Evolutionary conservation across 1,284 basidiomycete genomes (phyloP).

Genomic region (Apiotrichum siamense): DNA sequence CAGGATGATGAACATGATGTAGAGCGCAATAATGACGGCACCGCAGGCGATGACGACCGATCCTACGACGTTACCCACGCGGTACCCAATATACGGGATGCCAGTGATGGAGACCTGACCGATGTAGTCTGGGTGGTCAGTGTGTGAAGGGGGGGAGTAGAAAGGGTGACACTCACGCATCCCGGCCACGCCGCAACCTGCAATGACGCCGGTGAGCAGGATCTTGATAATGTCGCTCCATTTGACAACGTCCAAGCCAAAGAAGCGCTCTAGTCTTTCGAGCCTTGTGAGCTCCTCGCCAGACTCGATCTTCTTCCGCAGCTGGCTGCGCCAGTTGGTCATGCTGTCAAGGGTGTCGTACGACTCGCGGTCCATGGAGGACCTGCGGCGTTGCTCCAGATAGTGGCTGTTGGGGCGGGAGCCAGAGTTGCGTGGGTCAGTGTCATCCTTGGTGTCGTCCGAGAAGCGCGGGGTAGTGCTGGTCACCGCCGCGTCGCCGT

Average conservation of each 20-base stretch:
- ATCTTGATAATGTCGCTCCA: constrained; percentile 45
- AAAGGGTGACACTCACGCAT: constrained; percentile 49
- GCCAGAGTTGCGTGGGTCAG: too few species aligned
- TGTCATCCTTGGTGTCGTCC: not conserved
- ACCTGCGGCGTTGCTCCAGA: too few species aligned
- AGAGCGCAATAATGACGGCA: constrained; percentile 48
- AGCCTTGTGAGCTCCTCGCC: constrained; percentile 8
- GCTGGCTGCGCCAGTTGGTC: constrained; percentile 11
- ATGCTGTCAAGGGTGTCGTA: constrained; percentile 1
- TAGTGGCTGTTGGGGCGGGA: too few species aligned
- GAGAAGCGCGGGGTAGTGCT: not conserved
- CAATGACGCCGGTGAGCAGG: constrained; percentile 44
- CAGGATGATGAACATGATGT: constrained; percentile 51
- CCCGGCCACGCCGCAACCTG: constrained; percentile 48
- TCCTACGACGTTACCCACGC: constrained; percentile 42
- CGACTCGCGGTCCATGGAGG: not conserved
- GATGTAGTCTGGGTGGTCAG: constrained; percentile 50
- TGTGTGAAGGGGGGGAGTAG: not conserved
- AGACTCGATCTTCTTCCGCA: constrained; percentile 14
- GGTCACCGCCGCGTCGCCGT: constrained; percentile 23
- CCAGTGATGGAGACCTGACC: constrained; percentile 49
- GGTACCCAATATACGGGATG: constrained; percentile 47
- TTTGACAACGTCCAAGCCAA: constrained; percentile 46
- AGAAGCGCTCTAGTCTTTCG: constrained; percentile 26
- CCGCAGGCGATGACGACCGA: constrained; percentile 48